Evolutionary conservation across 768 basidiomycete genomes (phyloP).

Genomic region (Boletus sp.): DNA sequence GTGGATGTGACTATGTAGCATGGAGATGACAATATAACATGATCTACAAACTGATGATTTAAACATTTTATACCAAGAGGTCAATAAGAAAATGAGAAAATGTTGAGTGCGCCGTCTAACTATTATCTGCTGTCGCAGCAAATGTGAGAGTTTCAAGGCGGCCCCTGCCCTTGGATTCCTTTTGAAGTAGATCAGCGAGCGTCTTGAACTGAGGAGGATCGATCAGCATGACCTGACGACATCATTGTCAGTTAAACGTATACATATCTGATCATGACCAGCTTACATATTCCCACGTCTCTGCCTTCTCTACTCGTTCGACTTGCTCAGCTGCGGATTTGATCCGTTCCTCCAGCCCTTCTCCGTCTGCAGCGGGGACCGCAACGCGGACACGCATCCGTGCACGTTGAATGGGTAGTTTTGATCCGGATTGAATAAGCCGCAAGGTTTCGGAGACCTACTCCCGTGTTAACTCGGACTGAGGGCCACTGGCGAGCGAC

Average conservation of each 20-base stretch:
- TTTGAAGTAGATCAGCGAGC: conserved; percentile 86
- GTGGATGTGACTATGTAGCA: not conserved
- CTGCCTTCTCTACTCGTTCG: conserved; percentile 75
- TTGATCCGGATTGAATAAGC: conserved; percentile 73
- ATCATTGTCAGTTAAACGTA: conserved; percentile 10
- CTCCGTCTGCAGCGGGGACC: conserved; percentile 65
- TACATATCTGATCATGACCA: not conserved
- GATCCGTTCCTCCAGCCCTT: conserved; percentile 68
- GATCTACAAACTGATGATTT: not conserved
- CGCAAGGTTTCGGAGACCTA: conserved; percentile 93
- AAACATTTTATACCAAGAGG: not conserved
- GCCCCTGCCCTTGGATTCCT: conserved; percentile 86
- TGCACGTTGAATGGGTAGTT: conserved; percentile 90
- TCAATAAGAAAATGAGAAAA: too few relatives aligned
- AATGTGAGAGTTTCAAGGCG: conserved; percentile 81
- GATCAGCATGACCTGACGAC: conserved; percentile 79
- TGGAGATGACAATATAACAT: not conserved
- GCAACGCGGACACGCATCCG: conserved; percentile 88
- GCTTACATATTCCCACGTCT: conserved; percentile 88
- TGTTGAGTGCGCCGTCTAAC: conserved; percentile 2
- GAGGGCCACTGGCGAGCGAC: not conserved
- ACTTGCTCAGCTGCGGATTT: conserved; percentile 74
- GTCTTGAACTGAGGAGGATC: conserved; percentile 90
- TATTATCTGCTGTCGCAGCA: conserved; percentile 52
- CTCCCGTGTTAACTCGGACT: not conserved